Evolutionary conservation across 768 basidiomycete species (phyloP).

Genomic region (Mycena polygramma): DNA sequence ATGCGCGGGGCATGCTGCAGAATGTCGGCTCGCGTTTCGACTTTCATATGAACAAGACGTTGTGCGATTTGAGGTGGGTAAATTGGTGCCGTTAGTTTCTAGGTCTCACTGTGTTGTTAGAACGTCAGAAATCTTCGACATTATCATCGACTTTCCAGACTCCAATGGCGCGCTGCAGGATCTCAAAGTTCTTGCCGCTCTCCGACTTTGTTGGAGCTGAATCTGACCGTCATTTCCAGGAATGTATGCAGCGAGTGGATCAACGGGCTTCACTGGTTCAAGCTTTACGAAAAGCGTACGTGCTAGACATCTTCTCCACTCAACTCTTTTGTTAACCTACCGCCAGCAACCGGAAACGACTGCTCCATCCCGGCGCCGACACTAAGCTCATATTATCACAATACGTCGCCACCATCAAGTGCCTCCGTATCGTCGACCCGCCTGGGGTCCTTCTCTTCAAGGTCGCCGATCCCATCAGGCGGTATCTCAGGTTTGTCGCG

Average conservation of each 20-base stretch:
- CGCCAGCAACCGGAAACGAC: slow-evolving; percentile 82
- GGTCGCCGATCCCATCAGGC: slow-evolving; percentile 92
- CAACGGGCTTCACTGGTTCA: slow-evolving; percentile 83
- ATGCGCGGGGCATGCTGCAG: slow-evolving; percentile 79
- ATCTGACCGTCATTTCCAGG: slow-evolving; percentile 54
- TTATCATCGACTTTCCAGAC: slow-evolving; percentile 94
- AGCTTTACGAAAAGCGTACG: slow-evolving; percentile 84
- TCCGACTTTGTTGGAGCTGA: neutral
- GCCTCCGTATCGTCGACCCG: slow-evolving; percentile 91
- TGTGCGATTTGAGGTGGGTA: slow-evolving; percentile 86
- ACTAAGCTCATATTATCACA: slow-evolving; percentile 90
- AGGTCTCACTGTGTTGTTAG: slow-evolving; percentile 47
- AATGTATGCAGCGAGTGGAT: slow-evolving; percentile 85
- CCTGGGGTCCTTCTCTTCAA: slow-evolving; percentile 93
- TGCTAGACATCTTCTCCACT: slow-evolving; percentile 12
- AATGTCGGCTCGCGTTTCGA: slow-evolving; percentile 89
- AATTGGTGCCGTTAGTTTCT: neutral
- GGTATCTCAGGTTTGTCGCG: slow-evolving; percentile 78
- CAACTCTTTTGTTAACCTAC: slow-evolving; percentile 20
- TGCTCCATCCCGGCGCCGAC: slow-evolving; percentile 96
- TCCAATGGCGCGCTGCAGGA: slow-evolving; percentile 89
- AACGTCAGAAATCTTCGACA: slow-evolving; percentile 93
- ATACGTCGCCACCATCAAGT: slow-evolving; percentile 94
- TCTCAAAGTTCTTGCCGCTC: slow-evolving; percentile 68
- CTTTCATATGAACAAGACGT: slow-evolving; percentile 91